Conservation (phyloP, 306 rosid species). For the Benincasa hispida region DNA sequence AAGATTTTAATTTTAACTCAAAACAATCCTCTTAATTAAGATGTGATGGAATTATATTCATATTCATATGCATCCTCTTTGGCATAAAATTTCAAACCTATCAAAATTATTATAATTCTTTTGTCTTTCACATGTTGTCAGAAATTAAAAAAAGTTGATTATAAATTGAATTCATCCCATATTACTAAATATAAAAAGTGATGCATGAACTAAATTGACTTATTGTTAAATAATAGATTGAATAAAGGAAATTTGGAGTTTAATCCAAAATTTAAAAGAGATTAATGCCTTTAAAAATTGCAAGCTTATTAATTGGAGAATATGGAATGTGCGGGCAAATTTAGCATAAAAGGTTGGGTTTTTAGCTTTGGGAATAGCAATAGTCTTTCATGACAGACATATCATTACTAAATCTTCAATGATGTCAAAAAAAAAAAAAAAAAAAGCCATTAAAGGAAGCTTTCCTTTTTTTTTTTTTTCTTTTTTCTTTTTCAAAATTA, state of each 20-base stretch:
- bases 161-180: neutral
- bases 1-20: neutral
- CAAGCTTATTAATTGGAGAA: neutral
- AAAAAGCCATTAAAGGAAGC: neutral
- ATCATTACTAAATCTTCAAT: neutral
- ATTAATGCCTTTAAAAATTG: neutral
- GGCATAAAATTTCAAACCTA: neutral
- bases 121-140: neutral
- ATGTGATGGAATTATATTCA: neutral
- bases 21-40: neutral
- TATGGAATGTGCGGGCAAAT: neutral
- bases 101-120: neutral
- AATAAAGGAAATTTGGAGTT: neutral
- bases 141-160: neutral
- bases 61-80: neutral
- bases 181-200: neutral
- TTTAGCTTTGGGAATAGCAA: neutral
- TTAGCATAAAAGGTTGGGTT: neutral
- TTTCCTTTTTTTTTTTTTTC: neutral
- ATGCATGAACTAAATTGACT: neutral
- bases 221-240: neutral
- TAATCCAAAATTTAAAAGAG: neutral
- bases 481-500: neutral
- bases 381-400: neutral
- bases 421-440: neutral